Conservation (phyloP, 257 asterid genomes). For the Salvia splendens region DNA sequence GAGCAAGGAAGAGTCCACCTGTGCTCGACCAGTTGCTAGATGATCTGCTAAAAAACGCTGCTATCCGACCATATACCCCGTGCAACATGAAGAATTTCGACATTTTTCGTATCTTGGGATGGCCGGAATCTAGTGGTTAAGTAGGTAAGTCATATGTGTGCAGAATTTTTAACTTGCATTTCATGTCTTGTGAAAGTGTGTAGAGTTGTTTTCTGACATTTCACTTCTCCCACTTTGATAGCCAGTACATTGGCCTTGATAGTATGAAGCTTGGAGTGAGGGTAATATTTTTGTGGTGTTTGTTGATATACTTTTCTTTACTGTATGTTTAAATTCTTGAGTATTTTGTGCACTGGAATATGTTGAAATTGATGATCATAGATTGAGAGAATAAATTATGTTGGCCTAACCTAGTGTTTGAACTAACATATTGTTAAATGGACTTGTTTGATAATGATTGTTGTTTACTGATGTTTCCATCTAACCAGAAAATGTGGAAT, state of each 20-base stretch:
- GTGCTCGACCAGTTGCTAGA: constrained; percentile 53
- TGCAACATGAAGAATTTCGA: neutral
- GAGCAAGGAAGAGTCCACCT: constrained; percentile 59
- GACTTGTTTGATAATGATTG: neutral
- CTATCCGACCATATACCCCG: constrained; percentile 5
- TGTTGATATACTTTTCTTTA: neutral
- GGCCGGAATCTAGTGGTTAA: neutral
- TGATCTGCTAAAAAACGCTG: constrained; percentile 30
- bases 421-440: neutral
- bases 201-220: neutral
- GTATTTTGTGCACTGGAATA: neutral
- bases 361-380: neutral
- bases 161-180: neutral
- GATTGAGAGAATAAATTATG: neutral
- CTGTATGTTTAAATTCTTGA: neutral
- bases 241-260: neutral
- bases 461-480: neutral
- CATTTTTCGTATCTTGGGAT: neutral
- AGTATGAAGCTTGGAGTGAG: constrained; percentile 3
- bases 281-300: constrained; percentile 6
- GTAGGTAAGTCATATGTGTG: neutral
- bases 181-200: constrained; percentile 27
- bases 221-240: neutral
- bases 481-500: neutral
- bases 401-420: neutral